These are phyloP conservation scores for Candida glaebosa DNA, from an alignment of 805 yeast genomes.

Conservation along the genomic window DNA sequence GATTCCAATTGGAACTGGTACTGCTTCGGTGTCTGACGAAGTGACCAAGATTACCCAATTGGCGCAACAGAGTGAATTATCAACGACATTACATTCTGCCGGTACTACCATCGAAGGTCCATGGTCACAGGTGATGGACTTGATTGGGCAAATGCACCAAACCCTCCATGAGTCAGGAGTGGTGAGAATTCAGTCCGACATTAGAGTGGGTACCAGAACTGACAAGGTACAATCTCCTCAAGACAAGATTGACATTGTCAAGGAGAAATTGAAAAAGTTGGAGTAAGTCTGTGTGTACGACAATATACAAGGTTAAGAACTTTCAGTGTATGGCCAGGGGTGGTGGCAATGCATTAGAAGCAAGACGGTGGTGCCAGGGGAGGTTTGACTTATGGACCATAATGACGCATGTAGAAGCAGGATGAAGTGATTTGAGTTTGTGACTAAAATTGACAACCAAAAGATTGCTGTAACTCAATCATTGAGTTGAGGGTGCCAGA, in stretches of 20 bases:
- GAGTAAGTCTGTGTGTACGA: too few relatives aligned
- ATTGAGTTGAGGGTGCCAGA: too few relatives aligned
- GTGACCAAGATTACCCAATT: constrained; percentile 66
- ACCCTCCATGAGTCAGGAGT: constrained; percentile 66
- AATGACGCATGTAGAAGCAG: too few relatives aligned
- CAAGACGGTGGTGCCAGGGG: too few relatives aligned
- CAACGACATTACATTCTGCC: constrained; percentile 79
- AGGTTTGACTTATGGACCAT: too few relatives aligned
- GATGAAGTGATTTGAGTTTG: too few relatives aligned
- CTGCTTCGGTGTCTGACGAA: constrained; percentile 78
- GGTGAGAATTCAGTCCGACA: constrained; percentile 78
- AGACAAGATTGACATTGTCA: constrained; percentile 68
- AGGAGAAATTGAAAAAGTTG: constrained; percentile 37
- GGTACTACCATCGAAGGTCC: constrained; percentile 91
- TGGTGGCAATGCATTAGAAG: too few relatives aligned
- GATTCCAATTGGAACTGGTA: constrained; percentile 80
- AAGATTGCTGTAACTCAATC: too few relatives aligned
- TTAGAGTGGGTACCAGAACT: constrained; percentile 80
- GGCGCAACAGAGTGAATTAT: constrained; percentile 58
- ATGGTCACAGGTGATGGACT: constrained; percentile 82
- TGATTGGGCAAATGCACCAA: constrained; percentile 77
- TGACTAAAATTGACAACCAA: too few relatives aligned
- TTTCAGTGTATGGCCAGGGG: too few relatives aligned
- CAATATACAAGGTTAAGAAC: too few relatives aligned
- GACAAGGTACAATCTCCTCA: constrained; percentile 71